Conservation (phyloP, 1,139 yeast species). For the Pichia sp. region DNA sequence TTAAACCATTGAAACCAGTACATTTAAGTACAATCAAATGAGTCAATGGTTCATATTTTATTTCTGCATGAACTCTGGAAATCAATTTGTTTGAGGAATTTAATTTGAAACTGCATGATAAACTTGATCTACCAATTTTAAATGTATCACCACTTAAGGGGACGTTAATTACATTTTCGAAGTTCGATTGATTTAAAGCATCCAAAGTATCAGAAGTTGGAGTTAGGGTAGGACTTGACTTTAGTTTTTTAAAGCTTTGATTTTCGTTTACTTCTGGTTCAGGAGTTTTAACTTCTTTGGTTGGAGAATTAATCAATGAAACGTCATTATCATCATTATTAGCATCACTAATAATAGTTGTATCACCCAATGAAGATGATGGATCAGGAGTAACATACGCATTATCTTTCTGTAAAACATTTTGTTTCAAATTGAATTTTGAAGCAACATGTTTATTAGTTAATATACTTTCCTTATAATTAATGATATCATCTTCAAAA, state of each 20-base stretch:
- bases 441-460: not conserved
- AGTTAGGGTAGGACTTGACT: not conserved
- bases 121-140: slow-evolving; percentile 60
- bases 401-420: not conserved
- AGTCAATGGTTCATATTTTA: slow-evolving; percentile 26
- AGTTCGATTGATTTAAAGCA: slow-evolving; percentile 13
- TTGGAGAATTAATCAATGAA: not conserved
- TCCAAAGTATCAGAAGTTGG: not conserved
- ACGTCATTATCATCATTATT: not conserved
- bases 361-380: slow-evolving; percentile 33
- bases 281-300: not conserved
- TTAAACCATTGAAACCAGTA: slow-evolving; percentile 66
- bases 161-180: slow-evolving; percentile 14
- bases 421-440: not conserved
- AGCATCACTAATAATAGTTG: slow-evolving; percentile 20
- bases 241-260: not conserved
- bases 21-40: slow-evolving; percentile 41
- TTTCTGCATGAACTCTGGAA: slow-evolving; percentile 58
- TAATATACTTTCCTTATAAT: not conserved
- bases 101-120: slow-evolving; percentile 49
- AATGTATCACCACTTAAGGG: slow-evolving; percentile 18
- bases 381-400: slow-evolving; percentile 40
- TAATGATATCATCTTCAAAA: not conserved
- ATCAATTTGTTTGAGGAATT: slow-evolving; percentile 51
- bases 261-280: not conserved